Evolutionary conservation across 305 asterid genomes (phyloP).

Genomic region (Fraxinus latifolia): DNA sequence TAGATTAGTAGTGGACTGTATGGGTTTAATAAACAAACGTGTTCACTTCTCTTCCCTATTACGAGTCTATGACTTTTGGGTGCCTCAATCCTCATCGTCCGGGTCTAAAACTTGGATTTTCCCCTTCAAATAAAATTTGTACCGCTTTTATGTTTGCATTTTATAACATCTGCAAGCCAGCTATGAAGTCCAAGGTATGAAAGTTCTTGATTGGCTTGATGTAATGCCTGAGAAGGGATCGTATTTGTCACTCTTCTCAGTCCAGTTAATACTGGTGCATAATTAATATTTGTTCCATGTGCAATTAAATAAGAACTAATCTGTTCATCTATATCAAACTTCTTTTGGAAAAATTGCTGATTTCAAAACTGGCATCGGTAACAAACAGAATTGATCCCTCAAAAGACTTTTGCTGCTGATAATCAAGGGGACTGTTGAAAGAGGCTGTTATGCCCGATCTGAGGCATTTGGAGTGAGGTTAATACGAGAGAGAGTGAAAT

Average conservation of each 20-base stretch:
- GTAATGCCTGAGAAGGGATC: not conserved
- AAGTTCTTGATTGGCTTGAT: not conserved
- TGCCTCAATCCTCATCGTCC: not conserved
- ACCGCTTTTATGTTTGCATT: not conserved
- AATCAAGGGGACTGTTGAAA: not conserved
- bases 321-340: not conserved
- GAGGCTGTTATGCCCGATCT: not conserved
- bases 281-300: not conserved
- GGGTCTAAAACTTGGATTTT: not conserved
- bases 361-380: not conserved
- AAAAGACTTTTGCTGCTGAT: not conserved
- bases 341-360: not conserved
- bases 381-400: not conserved
- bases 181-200: not conserved
- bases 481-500: not conserved
- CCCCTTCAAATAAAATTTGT: not conserved
- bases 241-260: not conserved
- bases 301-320: not conserved
- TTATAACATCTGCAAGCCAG: not conserved
- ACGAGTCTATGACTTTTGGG: not conserved
- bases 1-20: not conserved
- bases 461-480: not conserved
- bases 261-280: not conserved
- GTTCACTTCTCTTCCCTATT: not conserved
- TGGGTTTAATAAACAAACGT: not conserved